Base-by-base conservation (phyloP, 2,329 filamentous ascomycete genomes). In the Diaporthe australafricana region DNA sequence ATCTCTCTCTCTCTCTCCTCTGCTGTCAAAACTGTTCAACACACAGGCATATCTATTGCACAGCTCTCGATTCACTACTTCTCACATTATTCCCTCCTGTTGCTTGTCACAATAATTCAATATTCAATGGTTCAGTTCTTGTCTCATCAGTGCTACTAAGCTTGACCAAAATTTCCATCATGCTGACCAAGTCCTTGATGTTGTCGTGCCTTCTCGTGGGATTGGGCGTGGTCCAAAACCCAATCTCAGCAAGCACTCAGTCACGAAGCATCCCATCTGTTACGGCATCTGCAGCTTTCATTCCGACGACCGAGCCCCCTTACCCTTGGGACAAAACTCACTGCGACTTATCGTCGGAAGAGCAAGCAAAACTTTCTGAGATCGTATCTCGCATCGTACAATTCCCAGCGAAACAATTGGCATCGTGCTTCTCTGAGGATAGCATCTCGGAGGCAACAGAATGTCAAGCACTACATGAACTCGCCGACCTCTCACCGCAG, bases 141-240 rank as follows among this genome's bases (percentile, higher is more conserved):
- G 38, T 14, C 30, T 25, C 53, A 60, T 20, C 38, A 56, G 42
- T 32, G n/a, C 56, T 27, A 42, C 2, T 27, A 45, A n/a, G 17
- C 17, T 30, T 22, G n/a, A 14, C 40, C 32, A 12, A n/a, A 32
- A 57, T 32, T n/a, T 40, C 40, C 32, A 69, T 22, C 67, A 69
- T 69, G 67, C 30, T 30, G 20, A 57, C 45, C 32, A 38, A 42
- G 22, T 69, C 50, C 67, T 17, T 69, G 3, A 6, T 60, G 17
- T 17, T 69, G 30, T 30, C 53, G 40, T 60, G 32, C 27, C 32
- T 60, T 60, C 53, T 62, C 42, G 11, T 52, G 42, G 45, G 66
- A 57, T 16, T 32, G 45, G 30, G 45, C 20, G 5, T 30, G n/a
- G 30, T 53, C 16, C 66, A 40, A 7, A 16, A 38, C 27, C 32